Evolutionary conservation across 148 eudicot species (phyloP).

Genomic region (Fagopyrum esculentum): DNA sequence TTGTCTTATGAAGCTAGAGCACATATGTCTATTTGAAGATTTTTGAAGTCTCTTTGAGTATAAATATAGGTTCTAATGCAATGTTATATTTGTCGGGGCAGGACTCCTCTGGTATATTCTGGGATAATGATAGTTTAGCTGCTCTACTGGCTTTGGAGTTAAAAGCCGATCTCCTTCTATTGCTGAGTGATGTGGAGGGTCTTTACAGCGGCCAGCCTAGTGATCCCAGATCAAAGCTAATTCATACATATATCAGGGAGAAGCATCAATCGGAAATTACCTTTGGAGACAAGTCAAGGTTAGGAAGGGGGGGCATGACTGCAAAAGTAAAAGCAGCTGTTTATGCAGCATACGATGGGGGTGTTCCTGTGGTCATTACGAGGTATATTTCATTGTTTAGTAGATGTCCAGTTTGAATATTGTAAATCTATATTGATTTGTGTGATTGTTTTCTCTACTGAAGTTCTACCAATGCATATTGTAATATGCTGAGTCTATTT

Average conservation of each 20-base stretch:
- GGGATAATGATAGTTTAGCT: conserved; percentile 98
- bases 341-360: conserved; percentile 77
- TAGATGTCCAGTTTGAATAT: not conserved
- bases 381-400: conserved; percentile 38
- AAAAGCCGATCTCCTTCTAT: conserved; percentile 86
- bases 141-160: conserved; percentile 89
- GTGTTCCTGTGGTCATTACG: conserved; percentile 89
- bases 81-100: conserved; percentile 16
- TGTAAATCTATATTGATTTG: not conserved
- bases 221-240: conserved; percentile 74
- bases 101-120: conserved; percentile 97
- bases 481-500: not conserved
- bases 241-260: conserved; percentile 75
- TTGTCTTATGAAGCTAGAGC: not conserved
- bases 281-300: conserved; percentile 92
- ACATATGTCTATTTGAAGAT: not conserved
- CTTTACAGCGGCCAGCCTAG: conserved; percentile 92
- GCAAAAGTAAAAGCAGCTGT: conserved; percentile 98
- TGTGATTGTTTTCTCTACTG: not conserved
- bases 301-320: conserved; percentile 98
- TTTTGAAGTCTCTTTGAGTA: not conserved
- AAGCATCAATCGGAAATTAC: conserved; percentile 68
- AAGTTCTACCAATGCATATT: not conserved
- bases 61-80: not conserved
- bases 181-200: conserved; percentile 97